Percentiles rank a stretch among this genome's conserved stretches.
Conservation (phyloP, 495 filamentous ascomycete genomes). For the Lasiosphaeria hispida region DNA sequence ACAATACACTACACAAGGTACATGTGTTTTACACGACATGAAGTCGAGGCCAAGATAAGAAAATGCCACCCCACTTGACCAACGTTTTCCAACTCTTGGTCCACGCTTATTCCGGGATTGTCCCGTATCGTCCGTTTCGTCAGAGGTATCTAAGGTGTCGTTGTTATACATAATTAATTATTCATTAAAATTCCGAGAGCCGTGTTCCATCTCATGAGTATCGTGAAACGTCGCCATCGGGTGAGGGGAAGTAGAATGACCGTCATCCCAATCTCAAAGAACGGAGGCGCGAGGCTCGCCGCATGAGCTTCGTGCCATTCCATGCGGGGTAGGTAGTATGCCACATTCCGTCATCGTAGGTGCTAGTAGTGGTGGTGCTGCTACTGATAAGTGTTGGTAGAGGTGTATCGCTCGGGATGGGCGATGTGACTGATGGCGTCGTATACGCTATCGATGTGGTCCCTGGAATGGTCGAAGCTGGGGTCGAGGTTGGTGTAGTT, state of each 20-base stretch:
- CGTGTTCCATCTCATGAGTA: background rate
- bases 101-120: constrained; percentile 10
- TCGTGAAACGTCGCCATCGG: background rate
- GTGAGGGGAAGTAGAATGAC: background rate
- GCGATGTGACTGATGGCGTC: constrained; percentile 6
- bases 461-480: background rate
- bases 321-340: constrained; percentile 41
- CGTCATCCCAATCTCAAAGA: background rate
- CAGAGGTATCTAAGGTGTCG: background rate
- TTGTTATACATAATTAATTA: constrained; percentile 10
- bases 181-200: constrained; percentile 3
- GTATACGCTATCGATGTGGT: background rate
- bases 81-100: constrained; percentile 33
- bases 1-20: too few species aligned
- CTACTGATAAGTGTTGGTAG: constrained; percentile 12
- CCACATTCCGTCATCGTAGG: constrained; percentile 36
- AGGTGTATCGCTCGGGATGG: background rate
- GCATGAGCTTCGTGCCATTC: constrained; percentile 33
- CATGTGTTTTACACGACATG: too few species aligned
- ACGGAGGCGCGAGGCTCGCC: constrained; percentile 14
- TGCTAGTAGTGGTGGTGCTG: constrained; percentile 16
- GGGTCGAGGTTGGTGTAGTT: background rate
- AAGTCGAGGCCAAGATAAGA: background rate
- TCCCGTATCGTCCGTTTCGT: background rate
- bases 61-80: background rate